Evolutionary conservation across 225 moss, liverwort and hornwort genomes (phyloP).

Genomic region (Pseudoscleropodium purum): DNA sequence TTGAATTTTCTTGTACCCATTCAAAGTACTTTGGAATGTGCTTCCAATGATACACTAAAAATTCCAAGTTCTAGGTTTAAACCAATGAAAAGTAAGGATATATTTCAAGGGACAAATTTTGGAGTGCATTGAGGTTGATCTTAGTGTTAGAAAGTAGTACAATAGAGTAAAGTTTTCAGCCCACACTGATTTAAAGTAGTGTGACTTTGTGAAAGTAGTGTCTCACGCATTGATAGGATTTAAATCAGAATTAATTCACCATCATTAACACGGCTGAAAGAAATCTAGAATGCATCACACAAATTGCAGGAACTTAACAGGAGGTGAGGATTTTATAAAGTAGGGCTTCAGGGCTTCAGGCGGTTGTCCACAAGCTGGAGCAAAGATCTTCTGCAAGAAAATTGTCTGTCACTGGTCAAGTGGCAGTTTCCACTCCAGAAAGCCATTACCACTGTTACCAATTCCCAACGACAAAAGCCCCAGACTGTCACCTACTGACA

Average conservation of each 20-base stretch:
- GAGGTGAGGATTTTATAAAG: neutral
- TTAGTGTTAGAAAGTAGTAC: neutral
- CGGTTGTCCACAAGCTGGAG: neutral
- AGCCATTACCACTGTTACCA: neutral
- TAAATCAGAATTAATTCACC: neutral
- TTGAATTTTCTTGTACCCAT: neutral
- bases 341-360: neutral
- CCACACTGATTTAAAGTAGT: neutral
- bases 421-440: neutral
- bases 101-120: neutral
- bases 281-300: neutral
- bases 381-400: neutral
- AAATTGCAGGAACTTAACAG: neutral
- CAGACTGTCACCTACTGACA: neutral
- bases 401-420: neutral
- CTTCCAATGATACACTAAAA: neutral
- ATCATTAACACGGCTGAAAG: neutral
- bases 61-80: neutral
- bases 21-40: fast-evolving
- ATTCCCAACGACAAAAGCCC: neutral
- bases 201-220: neutral
- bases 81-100: neutral
- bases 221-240: neutral
- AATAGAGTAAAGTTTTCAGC: no score
- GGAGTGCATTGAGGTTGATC: neutral